A percentile compares a stretch with the other conserved stretches of the same genome.
phyloP scores from a whole-genome alignment of 805 yeast genomes.

The Candida hispaniensis region DNA sequence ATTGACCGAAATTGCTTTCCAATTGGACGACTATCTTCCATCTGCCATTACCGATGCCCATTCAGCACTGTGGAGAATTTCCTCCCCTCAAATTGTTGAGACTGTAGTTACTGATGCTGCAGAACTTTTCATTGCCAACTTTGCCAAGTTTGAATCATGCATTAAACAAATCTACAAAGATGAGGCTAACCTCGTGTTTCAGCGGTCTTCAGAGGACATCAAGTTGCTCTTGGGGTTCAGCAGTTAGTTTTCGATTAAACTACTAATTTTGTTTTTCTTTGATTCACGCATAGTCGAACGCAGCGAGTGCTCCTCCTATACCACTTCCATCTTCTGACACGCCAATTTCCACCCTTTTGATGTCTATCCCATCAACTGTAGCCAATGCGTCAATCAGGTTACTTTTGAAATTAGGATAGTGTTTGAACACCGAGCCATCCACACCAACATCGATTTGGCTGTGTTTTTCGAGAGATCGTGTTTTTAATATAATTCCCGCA shows the following conservation, averaged over 20 bases:
- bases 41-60: conserved; percentile 28
- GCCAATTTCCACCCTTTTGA: conserved; percentile 40
- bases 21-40: conserved; percentile 30
- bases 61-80: conserved; percentile 23
- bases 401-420: conserved; percentile 80
- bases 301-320: conserved; percentile 95
- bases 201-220: conserved; percentile 26
- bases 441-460: conserved; percentile 88
- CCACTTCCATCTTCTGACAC: conserved; percentile 94
- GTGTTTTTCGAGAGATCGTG: conserved; percentile 52
- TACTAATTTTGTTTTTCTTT: conserved; percentile 1
- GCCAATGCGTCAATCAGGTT: conserved; percentile 67
- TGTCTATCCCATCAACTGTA: conserved; percentile 25
- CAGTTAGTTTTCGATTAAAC: conserved; percentile 1
- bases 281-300: conserved; percentile 27
- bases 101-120: conserved; percentile 26
- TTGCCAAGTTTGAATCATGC: conserved; percentile 25
- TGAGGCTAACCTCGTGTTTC: conserved; percentile 22
- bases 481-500: conserved; percentile 64
- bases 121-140: conserved; percentile 26
- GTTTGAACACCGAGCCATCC: conserved; percentile 90
- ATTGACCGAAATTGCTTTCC: conserved; percentile 19
- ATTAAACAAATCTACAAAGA: conserved; percentile 22
- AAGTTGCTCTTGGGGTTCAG: conserved; percentile 21
- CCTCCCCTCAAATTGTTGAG: conserved; percentile 29